Evolutionary conservation across 2,329 filamentous ascomycete species (phyloP).

Genomic region (Fusarium neocosmosporiellum): DNA sequence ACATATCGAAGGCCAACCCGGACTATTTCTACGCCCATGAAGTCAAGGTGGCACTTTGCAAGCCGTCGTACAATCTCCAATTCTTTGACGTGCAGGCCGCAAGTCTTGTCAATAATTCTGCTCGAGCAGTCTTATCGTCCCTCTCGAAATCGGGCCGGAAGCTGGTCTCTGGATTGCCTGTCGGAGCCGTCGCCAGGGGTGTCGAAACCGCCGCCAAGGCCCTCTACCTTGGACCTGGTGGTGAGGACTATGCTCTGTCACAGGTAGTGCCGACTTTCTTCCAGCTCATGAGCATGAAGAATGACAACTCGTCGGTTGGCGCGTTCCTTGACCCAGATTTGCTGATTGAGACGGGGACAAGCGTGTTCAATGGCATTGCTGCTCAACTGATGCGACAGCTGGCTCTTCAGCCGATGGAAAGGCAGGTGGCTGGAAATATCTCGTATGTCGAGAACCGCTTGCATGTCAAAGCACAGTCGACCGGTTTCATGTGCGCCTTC

Average conservation of each 20-base stretch:
- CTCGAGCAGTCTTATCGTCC: slow-evolving; percentile 7
- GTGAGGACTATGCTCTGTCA: slow-evolving; percentile 33
- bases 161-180: slow-evolving; percentile 18
- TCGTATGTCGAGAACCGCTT: slow-evolving; percentile 25
- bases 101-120: slow-evolving; percentile 19
- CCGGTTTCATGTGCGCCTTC: slow-evolving; percentile 27
- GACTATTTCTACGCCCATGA: slow-evolving; percentile 32
- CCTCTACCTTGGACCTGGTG: slow-evolving; percentile 33
- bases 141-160: not conserved
- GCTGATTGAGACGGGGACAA: slow-evolving; percentile 18
- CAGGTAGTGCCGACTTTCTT: slow-evolving; percentile 40
- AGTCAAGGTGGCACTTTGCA: slow-evolving; percentile 35
- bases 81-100: slow-evolving; percentile 19
- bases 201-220: slow-evolving; percentile 14
- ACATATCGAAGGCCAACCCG: slow-evolving; percentile 11
- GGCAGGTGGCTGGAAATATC: slow-evolving; percentile 12
- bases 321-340: slow-evolving; percentile 26
- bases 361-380: slow-evolving; percentile 30
- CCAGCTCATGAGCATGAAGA: slow-evolving; percentile 41
- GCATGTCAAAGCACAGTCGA: slow-evolving; percentile 27
- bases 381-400: slow-evolving; percentile 23
- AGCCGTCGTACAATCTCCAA: slow-evolving; percentile 33
- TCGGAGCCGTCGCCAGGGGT: slow-evolving; percentile 26
- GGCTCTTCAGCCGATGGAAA: slow-evolving; percentile 18
- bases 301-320: slow-evolving; percentile 10